Evolutionary conservation across 2,329 filamentous ascomycete species (phyloP), one percentile per base, ranked within the genome.

Genomic region (Xylaria multiplex): DNA sequence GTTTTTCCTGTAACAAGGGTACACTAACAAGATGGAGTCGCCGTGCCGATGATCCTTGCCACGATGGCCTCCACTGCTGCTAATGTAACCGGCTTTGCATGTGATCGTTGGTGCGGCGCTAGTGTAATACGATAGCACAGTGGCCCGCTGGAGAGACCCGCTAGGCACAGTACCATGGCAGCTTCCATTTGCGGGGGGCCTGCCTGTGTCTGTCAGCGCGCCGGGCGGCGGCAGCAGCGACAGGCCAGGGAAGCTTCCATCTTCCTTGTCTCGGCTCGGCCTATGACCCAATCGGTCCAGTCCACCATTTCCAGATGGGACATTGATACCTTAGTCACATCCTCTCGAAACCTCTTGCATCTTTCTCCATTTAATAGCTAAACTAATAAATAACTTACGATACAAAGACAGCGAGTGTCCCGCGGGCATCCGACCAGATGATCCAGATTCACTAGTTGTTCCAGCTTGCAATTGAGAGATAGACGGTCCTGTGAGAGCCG

Each of bases 391-490:
- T 48, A 48, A 9, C 19, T 16, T 16, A 42, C 52, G 22, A 43
- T 48, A 58, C 35, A 53, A 48, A 65, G 45, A 64, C 14, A 57
- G 45, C 46, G 22, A 60, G 42, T n/a, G n/a, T 65, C 48, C 48
- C 40, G 46, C 37, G n/a, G 55, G 19, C 56, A 49, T 40, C 52
- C 11, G 35, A 27, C 52, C 65, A 63, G 49, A 69, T 68, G 62
- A 42, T 52, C n/a, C 48, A 35, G 27, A 8, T 16, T 43, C 16
- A n/a, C 45, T 40, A 30, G 32, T 19, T 43, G 7, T 53, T 60
- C 27, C 24, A 55, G 56, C 13, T 42, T 55, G 37, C 49, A 53
- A 62, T 56, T 66, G 59, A 59, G 14, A 53, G 27, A 52, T 37
- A 67, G 58, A 50, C 42, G 53, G 48, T 37, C 52, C 48, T 14